phyloP scores from a whole-genome alignment of 1,284 basidiomycete species.

The Pascua sp. region DNA sequence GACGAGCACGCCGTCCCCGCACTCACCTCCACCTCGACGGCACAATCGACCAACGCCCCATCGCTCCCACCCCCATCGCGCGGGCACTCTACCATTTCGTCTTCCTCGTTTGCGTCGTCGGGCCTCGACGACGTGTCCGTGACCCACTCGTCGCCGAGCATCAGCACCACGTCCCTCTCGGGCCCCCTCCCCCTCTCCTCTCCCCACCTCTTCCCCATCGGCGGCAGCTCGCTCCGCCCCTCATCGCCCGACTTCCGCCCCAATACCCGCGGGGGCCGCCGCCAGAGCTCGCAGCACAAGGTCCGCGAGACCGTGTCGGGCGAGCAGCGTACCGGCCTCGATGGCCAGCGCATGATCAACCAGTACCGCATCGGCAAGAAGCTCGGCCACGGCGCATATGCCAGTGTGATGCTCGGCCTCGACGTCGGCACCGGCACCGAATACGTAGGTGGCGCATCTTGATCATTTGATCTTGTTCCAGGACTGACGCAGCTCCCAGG shows the following conservation, averaged over 20 bases:
- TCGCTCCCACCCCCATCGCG: no score
- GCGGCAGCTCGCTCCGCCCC: no score
- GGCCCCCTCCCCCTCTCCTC: no score
- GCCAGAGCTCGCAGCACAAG: conserved; percentile 40
- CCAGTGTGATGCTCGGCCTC: conserved; percentile 45
- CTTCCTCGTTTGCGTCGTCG: no score
- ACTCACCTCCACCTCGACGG: not conserved
- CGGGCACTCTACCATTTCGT: no score
- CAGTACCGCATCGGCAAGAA: conserved; percentile 47
- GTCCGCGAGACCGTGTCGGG: conserved; percentile 51
- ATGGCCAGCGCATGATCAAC: conserved; percentile 47
- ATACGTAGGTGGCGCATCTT: conserved; percentile 39
- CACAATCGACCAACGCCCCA: not conserved
- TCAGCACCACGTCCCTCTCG: no score
- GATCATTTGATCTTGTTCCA: not conserved
- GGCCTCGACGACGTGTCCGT: no score
- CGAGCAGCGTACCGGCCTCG: conserved; percentile 34
- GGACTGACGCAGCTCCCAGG: conserved; percentile 21
- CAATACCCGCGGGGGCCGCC: conserved; percentile 19
- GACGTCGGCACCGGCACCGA: conserved; percentile 46
- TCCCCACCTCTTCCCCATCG: no score
- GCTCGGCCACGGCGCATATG: conserved; percentile 49
- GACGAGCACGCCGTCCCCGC: not conserved
- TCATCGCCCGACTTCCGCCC: no score
- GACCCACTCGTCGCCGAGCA: no score